These are phyloP conservation scores for Eragrostis tef DNA, from an alignment of 202 grass and related monocot species.

Conservation along the genomic window DNA sequence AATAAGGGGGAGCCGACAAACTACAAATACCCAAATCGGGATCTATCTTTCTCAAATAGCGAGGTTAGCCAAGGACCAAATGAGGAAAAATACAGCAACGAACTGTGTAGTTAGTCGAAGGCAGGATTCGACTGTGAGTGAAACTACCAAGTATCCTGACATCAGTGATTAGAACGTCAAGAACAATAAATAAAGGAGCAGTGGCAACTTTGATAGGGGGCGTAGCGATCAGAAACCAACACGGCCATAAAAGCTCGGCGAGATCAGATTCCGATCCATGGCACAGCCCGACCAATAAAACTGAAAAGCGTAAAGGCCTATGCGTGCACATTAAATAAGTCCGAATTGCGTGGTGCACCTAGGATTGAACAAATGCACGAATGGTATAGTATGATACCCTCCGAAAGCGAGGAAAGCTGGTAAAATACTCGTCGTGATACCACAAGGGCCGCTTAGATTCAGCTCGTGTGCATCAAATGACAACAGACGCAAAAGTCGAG, in stretches of 20 bases:
- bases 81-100: too few species aligned
- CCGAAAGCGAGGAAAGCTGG: conserved; percentile 46
- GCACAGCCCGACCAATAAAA: conserved; percentile 45
- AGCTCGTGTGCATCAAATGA: conserved; percentile 15
- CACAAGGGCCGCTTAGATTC: conserved; percentile 41
- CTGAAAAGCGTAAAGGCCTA: conserved; percentile 52
- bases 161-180: conserved; percentile 20
- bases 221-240: conserved; percentile 34
- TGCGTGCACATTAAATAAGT: conserved; percentile 53
- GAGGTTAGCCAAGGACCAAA: neutral
- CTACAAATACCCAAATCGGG: conserved; percentile 9
- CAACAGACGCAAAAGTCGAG: neutral
- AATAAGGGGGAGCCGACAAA: neutral
- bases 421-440: conserved; percentile 40
- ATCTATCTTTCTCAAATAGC: conserved; percentile 5
- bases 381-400: conserved; percentile 43
- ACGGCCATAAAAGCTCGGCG: conserved; percentile 40
- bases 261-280: conserved; percentile 57
- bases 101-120: neutral
- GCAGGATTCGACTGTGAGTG: conserved; percentile 38
- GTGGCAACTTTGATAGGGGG: conserved; percentile 24
- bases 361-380: conserved; percentile 55
- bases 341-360: conserved; percentile 37
- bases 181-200: conserved; percentile 35
- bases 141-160: conserved; percentile 32